phyloP scores from a whole-genome alignment of 257 asterid genomes.

The Echites panduratus region DNA sequence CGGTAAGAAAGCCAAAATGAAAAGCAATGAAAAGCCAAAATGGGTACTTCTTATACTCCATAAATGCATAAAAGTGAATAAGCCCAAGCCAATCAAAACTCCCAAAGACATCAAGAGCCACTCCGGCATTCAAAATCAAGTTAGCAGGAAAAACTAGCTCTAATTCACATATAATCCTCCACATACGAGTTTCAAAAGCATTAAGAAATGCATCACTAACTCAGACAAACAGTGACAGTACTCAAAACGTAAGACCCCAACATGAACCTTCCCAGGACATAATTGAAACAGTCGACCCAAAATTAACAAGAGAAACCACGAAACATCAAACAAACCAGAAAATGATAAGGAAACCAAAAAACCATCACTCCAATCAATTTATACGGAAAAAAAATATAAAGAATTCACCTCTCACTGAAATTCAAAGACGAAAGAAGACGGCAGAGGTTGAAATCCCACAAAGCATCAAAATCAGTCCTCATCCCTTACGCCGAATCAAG shows the following conservation, averaged over 20 bases:
- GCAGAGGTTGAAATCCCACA: constrained; percentile 31
- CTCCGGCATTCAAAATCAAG: not conserved
- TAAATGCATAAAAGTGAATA: not conserved
- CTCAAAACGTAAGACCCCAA: not conserved
- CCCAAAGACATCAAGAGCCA: not conserved
- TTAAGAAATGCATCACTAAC: not conserved
- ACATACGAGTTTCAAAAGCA: not conserved
- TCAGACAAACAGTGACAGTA: constrained; percentile 1
- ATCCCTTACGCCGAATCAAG: constrained; percentile 15
- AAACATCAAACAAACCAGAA: not conserved
- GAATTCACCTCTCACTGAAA: constrained; percentile 39
- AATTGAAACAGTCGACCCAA: not conserved
- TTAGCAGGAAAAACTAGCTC: not conserved
- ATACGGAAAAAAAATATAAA: not conserved
- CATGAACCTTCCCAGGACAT: not conserved
- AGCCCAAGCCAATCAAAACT: not conserved
- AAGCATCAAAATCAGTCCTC: constrained; percentile 35
- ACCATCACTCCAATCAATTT: not conserved
- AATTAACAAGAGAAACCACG: not conserved
- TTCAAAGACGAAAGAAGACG: constrained; percentile 24
- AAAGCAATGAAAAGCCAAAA: not conserved
- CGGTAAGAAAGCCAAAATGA: not conserved
- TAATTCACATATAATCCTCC: not conserved
- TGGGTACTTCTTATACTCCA: not conserved
- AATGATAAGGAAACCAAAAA: not conserved